phyloP scores from a whole-genome alignment of 768 basidiomycete genomes.

The Mycena vulgaris region DNA sequence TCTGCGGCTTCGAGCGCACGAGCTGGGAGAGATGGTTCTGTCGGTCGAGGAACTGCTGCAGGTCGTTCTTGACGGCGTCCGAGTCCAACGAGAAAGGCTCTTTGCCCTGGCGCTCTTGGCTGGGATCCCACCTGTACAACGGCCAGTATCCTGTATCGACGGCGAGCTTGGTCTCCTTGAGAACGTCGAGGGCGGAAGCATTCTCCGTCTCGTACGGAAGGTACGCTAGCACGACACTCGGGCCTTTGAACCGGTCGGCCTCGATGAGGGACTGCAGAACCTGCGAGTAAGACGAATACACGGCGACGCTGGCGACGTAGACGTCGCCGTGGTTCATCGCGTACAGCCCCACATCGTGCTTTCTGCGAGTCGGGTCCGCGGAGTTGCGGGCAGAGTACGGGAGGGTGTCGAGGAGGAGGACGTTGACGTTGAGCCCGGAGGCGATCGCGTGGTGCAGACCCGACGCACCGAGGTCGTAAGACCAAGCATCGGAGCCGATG shows the following conservation, averaged over 20 bases:
- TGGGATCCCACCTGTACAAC: constrained; percentile 97
- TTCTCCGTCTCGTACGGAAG: constrained; percentile 89
- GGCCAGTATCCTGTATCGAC: constrained; percentile 99
- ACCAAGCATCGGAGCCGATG: constrained; percentile 98
- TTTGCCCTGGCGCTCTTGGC: constrained; percentile 78
- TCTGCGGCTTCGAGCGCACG: constrained; percentile 81
- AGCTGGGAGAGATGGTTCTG: constrained; percentile 98
- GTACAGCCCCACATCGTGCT: constrained; percentile 97
- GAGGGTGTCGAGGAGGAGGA: constrained; percentile 93
- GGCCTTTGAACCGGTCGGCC: constrained; percentile 91
- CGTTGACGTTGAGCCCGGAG: constrained; percentile 92
- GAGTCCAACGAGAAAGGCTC: constrained; percentile 96
- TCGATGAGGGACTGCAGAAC: constrained; percentile 93
- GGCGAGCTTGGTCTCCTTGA: constrained; percentile 97
- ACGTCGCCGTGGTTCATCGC: constrained; percentile 99
- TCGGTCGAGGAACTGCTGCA: constrained; percentile 94
- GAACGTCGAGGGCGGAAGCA: constrained; percentile 85
- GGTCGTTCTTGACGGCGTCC: constrained; percentile 93
- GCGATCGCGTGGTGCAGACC: constrained; percentile 96
- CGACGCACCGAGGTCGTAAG: constrained; percentile 95
- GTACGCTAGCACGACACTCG: constrained; percentile 94
- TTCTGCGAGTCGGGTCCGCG: constrained; percentile 81
- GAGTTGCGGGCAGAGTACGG: constrained; percentile 88
- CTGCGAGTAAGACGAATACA: constrained; percentile 96
- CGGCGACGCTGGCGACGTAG: constrained; percentile 95